Percentiles rank a stretch among this genome's conserved stretches.
Evolutionary conservation across 2,329 filamentous ascomycete species (phyloP).

Genomic region (Phialophora verrucosa): DNA sequence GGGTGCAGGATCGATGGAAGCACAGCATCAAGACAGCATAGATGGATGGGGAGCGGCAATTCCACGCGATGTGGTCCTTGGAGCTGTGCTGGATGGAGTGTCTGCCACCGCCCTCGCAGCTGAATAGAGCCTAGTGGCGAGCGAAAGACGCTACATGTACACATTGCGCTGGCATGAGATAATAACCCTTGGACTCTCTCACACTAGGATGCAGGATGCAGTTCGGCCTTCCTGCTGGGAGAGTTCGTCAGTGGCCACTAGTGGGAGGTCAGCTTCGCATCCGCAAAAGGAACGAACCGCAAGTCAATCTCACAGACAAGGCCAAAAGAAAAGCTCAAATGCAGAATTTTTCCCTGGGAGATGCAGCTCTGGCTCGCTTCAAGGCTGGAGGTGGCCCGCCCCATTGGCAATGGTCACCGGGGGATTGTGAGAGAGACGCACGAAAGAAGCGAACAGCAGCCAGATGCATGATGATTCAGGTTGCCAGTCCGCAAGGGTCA

Average conservation of each 20-base stretch:
- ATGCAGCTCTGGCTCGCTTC: background rate
- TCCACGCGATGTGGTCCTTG: background rate
- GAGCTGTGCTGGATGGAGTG: background rate
- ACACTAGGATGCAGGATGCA: background rate
- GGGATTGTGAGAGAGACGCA: background rate
- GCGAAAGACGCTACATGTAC: background rate
- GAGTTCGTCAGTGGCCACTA: slow-evolving; percentile 8
- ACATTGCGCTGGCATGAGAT: background rate
- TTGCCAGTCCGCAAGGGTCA: background rate
- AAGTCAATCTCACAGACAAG: background rate
- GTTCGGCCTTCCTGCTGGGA: background rate
- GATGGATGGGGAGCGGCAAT: background rate
- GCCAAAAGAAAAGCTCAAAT: background rate
- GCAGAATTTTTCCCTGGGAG: slow-evolving; percentile 6
- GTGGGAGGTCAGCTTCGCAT: background rate
- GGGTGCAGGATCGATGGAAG: background rate
- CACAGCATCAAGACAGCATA: slow-evolving; percentile 11
- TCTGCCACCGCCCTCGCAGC: background rate
- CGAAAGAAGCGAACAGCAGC: slow-evolving; percentile 1
- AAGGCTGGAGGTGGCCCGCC: background rate
- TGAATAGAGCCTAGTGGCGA: background rate
- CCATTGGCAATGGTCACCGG: slow-evolving; percentile 15
- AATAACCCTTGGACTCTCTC: background rate
- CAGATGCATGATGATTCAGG: slow-evolving; percentile 2
- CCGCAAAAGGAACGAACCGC: background rate